Evolutionary conservation across 305 asterid genomes (phyloP).

Genomic region (Plantago coronopus): DNA sequence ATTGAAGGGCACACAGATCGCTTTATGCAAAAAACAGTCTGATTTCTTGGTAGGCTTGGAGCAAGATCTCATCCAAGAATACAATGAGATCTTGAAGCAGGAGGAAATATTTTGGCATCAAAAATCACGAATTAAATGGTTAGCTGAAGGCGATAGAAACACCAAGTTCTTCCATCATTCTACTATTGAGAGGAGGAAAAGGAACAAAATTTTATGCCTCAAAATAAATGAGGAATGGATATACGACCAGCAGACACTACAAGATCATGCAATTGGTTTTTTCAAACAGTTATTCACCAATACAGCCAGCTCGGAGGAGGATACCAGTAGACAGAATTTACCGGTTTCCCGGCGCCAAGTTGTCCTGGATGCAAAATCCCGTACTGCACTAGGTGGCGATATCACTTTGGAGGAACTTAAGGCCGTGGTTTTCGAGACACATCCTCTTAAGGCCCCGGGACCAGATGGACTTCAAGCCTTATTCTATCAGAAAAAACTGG

Average conservation of each 20-base stretch:
- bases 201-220: neutral
- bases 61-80: neutral
- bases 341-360: too few relatives aligned
- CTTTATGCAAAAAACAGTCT: neutral
- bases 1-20: neutral
- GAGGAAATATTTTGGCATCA: neutral
- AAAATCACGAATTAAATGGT: neutral
- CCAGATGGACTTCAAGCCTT: neutral
- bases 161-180: neutral
- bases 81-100: neutral
- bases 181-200: neutral
- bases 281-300: neutral
- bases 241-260: neutral
- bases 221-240: neutral
- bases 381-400: rapidly evolving
- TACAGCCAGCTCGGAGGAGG: too few relatives aligned
- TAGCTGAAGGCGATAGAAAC: neutral
- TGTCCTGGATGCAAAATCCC: neutral
- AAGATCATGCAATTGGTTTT: neutral
- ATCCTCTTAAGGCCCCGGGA: neutral
- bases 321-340: too few relatives aligned
- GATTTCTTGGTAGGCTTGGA: neutral
- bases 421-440: neutral
- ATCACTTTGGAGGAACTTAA: neutral
- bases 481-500: neutral